Evolutionary conservation across 768 basidiomycete species (phyloP).

Genomic region (Rhizopogon vulgaris): DNA sequence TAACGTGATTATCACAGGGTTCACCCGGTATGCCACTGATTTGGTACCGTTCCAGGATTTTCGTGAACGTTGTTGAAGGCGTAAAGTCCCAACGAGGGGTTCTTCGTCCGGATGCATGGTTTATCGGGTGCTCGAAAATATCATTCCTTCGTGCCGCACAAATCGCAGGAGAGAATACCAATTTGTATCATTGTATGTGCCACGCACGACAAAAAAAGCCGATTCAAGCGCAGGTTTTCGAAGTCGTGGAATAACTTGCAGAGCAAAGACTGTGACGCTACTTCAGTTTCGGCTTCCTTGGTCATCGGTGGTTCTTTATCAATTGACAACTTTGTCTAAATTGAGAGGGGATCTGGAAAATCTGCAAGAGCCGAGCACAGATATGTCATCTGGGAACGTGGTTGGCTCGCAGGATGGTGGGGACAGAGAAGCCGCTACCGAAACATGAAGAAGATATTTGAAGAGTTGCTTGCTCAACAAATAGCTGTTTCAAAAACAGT

Average conservation of each 20-base stretch:
- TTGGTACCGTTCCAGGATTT: background rate
- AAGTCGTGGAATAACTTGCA: constrained; percentile 1
- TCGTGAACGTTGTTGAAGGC: background rate
- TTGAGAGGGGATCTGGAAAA: background rate
- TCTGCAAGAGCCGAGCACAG: background rate
- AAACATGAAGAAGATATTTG: background rate
- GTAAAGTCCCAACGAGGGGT: background rate
- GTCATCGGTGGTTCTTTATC: background rate
- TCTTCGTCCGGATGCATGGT: too few relatives aligned
- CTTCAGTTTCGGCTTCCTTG: background rate
- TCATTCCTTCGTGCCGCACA: background rate
- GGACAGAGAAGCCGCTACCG: background rate
- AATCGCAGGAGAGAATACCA: background rate
- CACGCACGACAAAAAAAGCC: background rate
- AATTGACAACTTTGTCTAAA: background rate
- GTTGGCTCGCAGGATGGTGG: background rate
- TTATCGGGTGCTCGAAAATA: background rate
- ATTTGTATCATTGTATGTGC: background rate
- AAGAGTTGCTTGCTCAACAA: background rate
- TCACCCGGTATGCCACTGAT: background rate
- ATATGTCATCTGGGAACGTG: background rate
- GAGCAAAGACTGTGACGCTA: background rate
- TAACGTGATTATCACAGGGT: background rate
- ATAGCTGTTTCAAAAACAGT: background rate
- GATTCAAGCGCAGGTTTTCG: background rate